These are phyloP conservation scores for Xylaria polymorpha DNA, from an alignment of 2,329 filamentous ascomycete species.

Conservation along the genomic window DNA sequence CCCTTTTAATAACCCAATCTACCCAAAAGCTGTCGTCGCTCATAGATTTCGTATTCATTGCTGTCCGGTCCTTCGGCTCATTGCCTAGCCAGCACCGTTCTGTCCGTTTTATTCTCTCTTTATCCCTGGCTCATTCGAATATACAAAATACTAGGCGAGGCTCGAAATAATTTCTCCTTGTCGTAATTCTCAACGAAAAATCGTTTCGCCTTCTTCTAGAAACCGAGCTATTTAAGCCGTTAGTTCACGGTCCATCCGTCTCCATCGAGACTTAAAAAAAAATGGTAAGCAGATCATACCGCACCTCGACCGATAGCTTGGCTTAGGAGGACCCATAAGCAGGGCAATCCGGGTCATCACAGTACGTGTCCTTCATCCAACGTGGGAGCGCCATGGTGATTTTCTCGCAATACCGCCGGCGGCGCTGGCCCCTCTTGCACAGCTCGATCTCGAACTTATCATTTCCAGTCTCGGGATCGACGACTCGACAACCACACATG, in stretches of 20 bases:
- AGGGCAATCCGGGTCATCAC: slow-evolving; percentile 44
- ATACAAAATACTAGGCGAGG: not conserved
- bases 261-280: not conserved
- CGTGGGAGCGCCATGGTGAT: slow-evolving; percentile 44
- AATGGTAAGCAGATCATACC: not conserved
- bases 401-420: slow-evolving; percentile 40
- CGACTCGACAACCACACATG: slow-evolving; percentile 44
- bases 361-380: slow-evolving; percentile 43
- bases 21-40: not conserved
- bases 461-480: slow-evolving; percentile 39
- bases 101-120: not conserved
- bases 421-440: slow-evolving; percentile 39
- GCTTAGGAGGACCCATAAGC: slow-evolving; percentile 31
- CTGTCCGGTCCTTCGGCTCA: not conserved
- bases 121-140: no score
- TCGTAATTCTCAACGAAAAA: not conserved
- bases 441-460: slow-evolving; percentile 41
- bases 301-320: not conserved
- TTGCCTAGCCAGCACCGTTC: not conserved
- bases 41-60: not conserved
- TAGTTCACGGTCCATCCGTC: not conserved
- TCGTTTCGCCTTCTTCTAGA: not conserved
- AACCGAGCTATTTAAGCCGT: not conserved
- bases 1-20: not conserved
- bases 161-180: not conserved